Base-by-base conservation (phyloP, 257 asterid species). In the Ophiorrhiza pumila region DNA sequence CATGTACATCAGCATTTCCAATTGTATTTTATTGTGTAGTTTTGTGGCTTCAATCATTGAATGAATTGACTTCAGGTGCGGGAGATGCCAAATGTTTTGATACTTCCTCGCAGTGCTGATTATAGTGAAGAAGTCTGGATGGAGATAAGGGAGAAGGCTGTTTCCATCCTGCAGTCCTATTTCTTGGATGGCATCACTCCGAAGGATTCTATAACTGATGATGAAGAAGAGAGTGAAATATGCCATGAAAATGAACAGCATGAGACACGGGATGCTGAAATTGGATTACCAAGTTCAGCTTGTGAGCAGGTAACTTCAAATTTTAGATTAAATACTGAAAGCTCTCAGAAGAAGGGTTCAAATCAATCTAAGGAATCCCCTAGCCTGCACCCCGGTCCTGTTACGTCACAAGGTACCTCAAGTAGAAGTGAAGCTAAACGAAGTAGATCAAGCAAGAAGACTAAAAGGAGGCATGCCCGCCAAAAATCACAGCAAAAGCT, bases 101-200 rank as follows among this genome's bases (percentile, higher is more conserved):
- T 95, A 77, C 99, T 95, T 83, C 99, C 99, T 34, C 92, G 91
- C 41, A 95, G 99, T 84, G 99, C 99, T 27, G 99, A 95, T 84
- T 95, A 90, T 72, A 95, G 99, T 86, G 99, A 95, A 89, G 99
- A 95, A 87, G 99, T 92, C 53, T 95, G 99, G 99, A 87, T 89
- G 90, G 99, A 95, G 86, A 95, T 95, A 71, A 89, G 98, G 84
- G 98, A 95, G 84, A 95, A 92, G 75, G 82, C 96, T 43, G 80
- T 92, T 76, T 84, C 94, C 71, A 86, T 90, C 70, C 81, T 92
- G 71, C 97, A 92, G 64, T 78, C 88, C n/a, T 92, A 89, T 85
- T 89, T 95, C 82, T 77, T 82, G 81, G 97, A 90, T 69, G 89
- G 86, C 73, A 74, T 82, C 76, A 74, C 87, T 71, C 99, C 99